phyloP scores from a whole-genome alignment of 1,139 yeast species.

The Debaryomyces nepalensis region DNA sequence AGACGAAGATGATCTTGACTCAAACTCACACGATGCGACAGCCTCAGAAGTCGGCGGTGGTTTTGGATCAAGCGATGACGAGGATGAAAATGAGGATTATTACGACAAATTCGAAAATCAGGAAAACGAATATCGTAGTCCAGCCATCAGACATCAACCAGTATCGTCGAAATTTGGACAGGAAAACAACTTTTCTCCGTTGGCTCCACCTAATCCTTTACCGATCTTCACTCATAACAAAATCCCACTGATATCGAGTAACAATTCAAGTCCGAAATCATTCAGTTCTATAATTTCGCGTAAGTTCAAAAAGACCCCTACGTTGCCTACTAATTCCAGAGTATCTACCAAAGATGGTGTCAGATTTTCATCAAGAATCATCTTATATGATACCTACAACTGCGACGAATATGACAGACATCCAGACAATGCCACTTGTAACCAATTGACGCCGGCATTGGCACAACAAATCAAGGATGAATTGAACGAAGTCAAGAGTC shows the following conservation, averaged over 20 bases:
- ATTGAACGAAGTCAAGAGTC: slow-evolving; percentile 73
- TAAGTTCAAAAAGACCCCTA: slow-evolving; percentile 29
- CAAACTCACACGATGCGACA: slow-evolving; percentile 20
- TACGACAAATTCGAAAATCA: neutral
- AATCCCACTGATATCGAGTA: slow-evolving; percentile 32
- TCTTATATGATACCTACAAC: slow-evolving; percentile 84
- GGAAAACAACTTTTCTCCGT: slow-evolving; percentile 12
- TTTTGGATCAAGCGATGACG: slow-evolving; percentile 35
- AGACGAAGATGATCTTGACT: slow-evolving; percentile 14
- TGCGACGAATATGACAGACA: slow-evolving; percentile 89
- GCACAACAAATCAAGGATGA: slow-evolving; percentile 91
- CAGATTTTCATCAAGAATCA: slow-evolving; percentile 81
- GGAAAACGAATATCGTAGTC: slow-evolving; percentile 4
- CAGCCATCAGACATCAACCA: neutral
- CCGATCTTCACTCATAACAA: slow-evolving; percentile 31
- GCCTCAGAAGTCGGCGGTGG: slow-evolving; percentile 37
- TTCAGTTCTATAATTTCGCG: slow-evolving; percentile 37
- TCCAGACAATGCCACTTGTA: slow-evolving; percentile 93
- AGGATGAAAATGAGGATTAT: slow-evolving; percentile 21
- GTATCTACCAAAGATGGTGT: slow-evolving; percentile 42
- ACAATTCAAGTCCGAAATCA: slow-evolving; percentile 37
- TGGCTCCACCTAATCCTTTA: slow-evolving; percentile 23
- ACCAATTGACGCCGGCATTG: slow-evolving; percentile 83
- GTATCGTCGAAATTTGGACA: neutral
- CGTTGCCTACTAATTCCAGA: slow-evolving; percentile 7